phyloP scores from a whole-genome alignment of 2,329 filamentous ascomycete genomes.

The Colletotrichum higginsianum region DNA sequence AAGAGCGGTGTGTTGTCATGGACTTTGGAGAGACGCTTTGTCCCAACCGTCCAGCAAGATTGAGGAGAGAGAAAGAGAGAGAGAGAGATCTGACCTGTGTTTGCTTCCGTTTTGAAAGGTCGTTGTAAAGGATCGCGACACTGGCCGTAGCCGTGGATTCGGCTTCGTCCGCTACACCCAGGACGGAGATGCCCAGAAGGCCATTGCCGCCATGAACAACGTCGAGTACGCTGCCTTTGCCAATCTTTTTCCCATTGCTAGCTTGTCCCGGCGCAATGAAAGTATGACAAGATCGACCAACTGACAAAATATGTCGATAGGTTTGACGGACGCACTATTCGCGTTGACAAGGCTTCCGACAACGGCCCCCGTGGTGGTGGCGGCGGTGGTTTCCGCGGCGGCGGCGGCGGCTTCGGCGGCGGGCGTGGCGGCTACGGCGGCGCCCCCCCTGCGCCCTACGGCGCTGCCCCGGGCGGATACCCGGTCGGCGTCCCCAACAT shows the following conservation, averaged over 20 bases:
- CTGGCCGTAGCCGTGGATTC: constrained; percentile 95
- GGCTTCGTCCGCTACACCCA: constrained; percentile 93
- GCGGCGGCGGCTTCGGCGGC: constrained; percentile 57
- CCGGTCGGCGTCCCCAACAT: constrained; percentile 54
- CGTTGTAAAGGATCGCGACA: constrained; percentile 98
- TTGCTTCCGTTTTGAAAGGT: constrained; percentile 69
- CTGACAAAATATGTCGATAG: constrained; percentile 60
- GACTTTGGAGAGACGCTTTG: constrained; percentile 25
- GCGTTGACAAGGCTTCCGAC: constrained; percentile 95
- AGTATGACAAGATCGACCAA: not conserved
- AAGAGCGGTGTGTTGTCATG: constrained; percentile 23
- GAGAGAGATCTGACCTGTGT: constrained; percentile 44
- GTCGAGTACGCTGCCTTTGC: constrained; percentile 77
- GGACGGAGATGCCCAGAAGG: constrained; percentile 82
- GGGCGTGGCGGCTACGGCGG: constrained; percentile 52
- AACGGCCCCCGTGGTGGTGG: constrained; percentile 75
- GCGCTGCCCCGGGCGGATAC: constrained; percentile 50
- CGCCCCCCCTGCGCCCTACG: constrained; percentile 53
- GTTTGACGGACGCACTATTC: constrained; percentile 94
- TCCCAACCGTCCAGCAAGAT: constrained; percentile 13
- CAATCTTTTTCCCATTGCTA: constrained; percentile 39
- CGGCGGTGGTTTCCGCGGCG: constrained; percentile 50
- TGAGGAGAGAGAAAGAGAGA: constrained; percentile 2
- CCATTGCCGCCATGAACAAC: constrained; percentile 87
- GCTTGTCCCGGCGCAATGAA: constrained; percentile 44